Conservation (phyloP, 345 rosid species). For the Mangifera indica region DNA sequence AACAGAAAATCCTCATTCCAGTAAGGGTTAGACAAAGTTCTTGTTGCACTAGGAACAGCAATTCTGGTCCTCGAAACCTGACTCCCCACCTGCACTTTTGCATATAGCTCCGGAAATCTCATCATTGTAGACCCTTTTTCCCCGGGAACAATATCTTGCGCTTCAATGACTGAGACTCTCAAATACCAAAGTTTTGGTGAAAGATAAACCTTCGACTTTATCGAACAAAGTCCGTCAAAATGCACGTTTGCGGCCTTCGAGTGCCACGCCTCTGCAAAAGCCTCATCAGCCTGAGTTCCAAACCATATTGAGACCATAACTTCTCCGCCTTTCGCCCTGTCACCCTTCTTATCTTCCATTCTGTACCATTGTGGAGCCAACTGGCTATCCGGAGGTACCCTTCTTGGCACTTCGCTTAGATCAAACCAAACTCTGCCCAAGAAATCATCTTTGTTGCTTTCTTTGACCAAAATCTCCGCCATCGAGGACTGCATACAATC, state of each 20-base stretch:
- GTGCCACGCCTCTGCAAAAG: conserved; percentile 76
- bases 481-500: conserved; percentile 72
- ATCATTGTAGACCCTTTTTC: conserved; percentile 44
- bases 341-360: conserved; percentile 57
- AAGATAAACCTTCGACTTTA: conserved; percentile 68
- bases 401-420: conserved; percentile 56
- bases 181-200: conserved; percentile 78
- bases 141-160: conserved; percentile 56
- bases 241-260: conserved; percentile 67
- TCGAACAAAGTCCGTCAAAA: conserved; percentile 52
- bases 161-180: conserved; percentile 61
- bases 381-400: conserved; percentile 76
- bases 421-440: conserved; percentile 69
- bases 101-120: conserved; percentile 54
- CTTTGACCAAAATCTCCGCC: conserved; percentile 65
- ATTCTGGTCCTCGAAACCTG: conserved; percentile 56
- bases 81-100: conserved; percentile 59
- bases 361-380: conserved; percentile 77
- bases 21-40: conserved; percentile 55
- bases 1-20: conserved; percentile 76
- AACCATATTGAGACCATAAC: conserved; percentile 75
- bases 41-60: conserved; percentile 33
- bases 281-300: conserved; percentile 80
- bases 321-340: conserved; percentile 43
- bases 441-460: conserved; percentile 53